Conservation (phyloP, 495 filamentous ascomycete species). For the Hyaloscypha bicolor region DNA sequence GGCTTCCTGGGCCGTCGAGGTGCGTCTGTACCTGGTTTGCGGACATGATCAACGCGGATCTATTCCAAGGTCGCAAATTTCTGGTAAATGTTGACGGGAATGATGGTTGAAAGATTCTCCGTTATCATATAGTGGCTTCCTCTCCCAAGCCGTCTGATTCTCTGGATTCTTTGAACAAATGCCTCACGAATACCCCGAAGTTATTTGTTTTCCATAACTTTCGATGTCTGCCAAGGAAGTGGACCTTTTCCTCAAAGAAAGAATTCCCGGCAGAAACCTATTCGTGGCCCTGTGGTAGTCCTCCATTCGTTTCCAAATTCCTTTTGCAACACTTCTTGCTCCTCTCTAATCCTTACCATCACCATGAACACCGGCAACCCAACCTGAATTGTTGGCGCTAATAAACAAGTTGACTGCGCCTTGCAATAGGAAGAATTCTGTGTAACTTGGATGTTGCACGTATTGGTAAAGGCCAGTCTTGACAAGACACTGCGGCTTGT, state of each 20-base stretch:
- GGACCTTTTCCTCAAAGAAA: constrained; percentile 9
- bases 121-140: too few species aligned
- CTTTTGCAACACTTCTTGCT: constrained; percentile 12
- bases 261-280: constrained; percentile 2
- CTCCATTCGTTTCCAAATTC: constrained; percentile 10
- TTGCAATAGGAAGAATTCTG: too few species aligned
- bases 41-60: too few species aligned
- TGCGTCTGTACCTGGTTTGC: too few species aligned
- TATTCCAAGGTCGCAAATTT: too few species aligned
- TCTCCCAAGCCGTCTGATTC: too few species aligned
- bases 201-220: background rate
- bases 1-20: too few species aligned
- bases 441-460: too few species aligned
- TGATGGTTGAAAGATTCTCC: too few species aligned
- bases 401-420: background rate
- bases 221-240: background rate
- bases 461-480: too few species aligned
- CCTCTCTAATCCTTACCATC: background rate
- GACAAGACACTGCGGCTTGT: too few species aligned
- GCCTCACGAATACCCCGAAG: background rate
- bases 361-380: background rate
- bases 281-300: constrained; percentile 6
- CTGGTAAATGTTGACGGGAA: too few species aligned
- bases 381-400: background rate
- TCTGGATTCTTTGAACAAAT: background rate